phyloP scores from a whole-genome alignment of 108 stramenopile species.

The Cyclotella atomus region DNA sequence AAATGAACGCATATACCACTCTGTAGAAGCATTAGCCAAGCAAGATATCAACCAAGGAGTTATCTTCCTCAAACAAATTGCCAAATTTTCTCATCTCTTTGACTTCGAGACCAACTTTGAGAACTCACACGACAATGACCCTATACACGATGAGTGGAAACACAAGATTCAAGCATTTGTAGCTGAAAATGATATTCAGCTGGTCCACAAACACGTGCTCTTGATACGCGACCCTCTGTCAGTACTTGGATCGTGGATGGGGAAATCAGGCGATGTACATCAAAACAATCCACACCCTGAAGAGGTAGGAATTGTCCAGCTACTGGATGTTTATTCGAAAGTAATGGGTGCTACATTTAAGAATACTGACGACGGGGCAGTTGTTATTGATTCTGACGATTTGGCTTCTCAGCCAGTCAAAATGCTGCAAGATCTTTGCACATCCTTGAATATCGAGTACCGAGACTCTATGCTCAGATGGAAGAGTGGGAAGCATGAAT shows the following conservation, averaged over 20 bases:
- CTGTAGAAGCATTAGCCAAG: slow-evolving; percentile 37
- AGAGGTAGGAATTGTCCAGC: slow-evolving; percentile 81
- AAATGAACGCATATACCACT: slow-evolving; percentile 63
- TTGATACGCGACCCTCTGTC: slow-evolving; percentile 71
- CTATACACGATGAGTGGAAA: slow-evolving; percentile 20
- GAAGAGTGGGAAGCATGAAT: slow-evolving; percentile 67
- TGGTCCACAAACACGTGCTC: slow-evolving; percentile 72
- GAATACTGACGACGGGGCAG: slow-evolving; percentile 1
- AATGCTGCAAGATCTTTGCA: slow-evolving; percentile 56
- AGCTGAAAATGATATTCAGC: slow-evolving; percentile 4
- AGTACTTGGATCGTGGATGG: slow-evolving; percentile 74
- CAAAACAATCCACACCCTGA: slow-evolving; percentile 69
- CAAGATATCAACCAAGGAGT: slow-evolving; percentile 31
- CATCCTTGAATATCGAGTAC: slow-evolving; percentile 65
- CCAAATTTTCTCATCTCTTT: slow-evolving; percentile 76
- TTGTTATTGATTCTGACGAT: slow-evolving; percentile 87
- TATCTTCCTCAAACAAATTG: slow-evolving; percentile 94
- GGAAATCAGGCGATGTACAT: slow-evolving; percentile 54
- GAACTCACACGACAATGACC: slow-evolving; percentile 12
- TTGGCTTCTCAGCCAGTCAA: slow-evolving; percentile 67
- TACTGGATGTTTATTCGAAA: slow-evolving; percentile 76
- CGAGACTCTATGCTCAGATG: slow-evolving; percentile 73
- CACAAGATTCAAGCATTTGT: not conserved
- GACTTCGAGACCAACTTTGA: slow-evolving; percentile 68
- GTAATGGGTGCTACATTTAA: slow-evolving; percentile 12